Evolutionary conservation across 2,329 filamentous ascomycete species (phyloP), one percentile per base, ranked within the genome.

Genomic region (Verticillium zaregamsianum): DNA sequence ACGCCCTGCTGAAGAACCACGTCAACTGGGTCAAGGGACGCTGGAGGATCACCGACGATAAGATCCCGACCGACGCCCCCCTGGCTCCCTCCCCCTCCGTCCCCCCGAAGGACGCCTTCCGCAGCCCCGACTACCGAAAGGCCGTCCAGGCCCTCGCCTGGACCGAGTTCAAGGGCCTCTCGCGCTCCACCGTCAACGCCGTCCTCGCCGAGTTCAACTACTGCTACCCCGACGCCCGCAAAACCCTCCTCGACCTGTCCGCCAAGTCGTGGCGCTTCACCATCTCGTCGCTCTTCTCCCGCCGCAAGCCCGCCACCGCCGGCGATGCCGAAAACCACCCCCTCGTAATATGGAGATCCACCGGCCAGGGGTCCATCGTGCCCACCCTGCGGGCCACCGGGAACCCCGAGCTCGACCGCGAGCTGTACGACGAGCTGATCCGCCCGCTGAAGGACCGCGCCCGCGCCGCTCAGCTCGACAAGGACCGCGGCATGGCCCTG

Each of bases 181-280:
- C 89, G 14, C 84, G 85, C 62, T 91, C 90, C 1, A 87, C 90
- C 3, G 90, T 94, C 74, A 86, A 88, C 70, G 91, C 89, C 9
- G 90, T 95, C 8, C 82, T 95, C 57, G 91, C 90, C 58, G 91
- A 95, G 73, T 86, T 84, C 70, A 95, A 95, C 75, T 88, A 91
- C 74, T 90, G 88, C 9, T 95, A 94, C 69, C 86, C 89, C 25
- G 83, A 88, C 33, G 88, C 90, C 14, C 83, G 91, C 39, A 85
- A 84, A 17, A 90, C 88, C 2, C 83, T 95, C 17, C 83, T 90
- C 59, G 82, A 82, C 1, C 75, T 94, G 14, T 87, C 88, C 7
- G 85, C 85, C 55, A 90, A 88, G 72, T 92, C 91, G 37, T 95
- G 91, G 91, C 85, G 90, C 56, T 90, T 89, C 64, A 87, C 89